These are phyloP conservation scores for Talaromyces sp. DNA, from an alignment of 2,329 filamentous ascomycete genomes.

Conservation along the genomic window DNA sequence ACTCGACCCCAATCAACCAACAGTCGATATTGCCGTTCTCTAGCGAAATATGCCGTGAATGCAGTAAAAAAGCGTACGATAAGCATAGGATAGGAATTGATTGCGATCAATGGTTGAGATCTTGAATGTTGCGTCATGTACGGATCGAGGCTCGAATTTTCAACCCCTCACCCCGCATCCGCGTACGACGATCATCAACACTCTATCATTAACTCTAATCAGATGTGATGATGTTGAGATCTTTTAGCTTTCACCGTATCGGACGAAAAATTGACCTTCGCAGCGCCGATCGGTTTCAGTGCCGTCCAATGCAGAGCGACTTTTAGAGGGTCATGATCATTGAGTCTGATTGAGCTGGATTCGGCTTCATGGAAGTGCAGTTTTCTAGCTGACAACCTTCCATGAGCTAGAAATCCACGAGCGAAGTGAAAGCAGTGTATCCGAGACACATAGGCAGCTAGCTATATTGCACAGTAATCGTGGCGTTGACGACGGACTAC, in stretches of 20 bases:
- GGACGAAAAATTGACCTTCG: too few species aligned
- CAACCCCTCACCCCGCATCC: conserved; percentile 3
- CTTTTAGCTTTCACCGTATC: too few species aligned
- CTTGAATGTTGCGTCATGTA: neutral
- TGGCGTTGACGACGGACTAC: neutral
- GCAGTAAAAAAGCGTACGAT: neutral
- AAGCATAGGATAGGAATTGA: neutral
- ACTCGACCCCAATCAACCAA: neutral
- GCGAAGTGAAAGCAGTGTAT: neutral
- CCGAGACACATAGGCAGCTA: neutral
- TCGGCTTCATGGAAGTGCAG: neutral
- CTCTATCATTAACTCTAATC: neutral
- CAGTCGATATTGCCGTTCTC: neutral
- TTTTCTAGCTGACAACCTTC: neutral
- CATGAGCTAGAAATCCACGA: neutral
- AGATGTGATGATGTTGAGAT: neutral
- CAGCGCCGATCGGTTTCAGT: too few species aligned
- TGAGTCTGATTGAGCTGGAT: neutral
- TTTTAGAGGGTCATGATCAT: neutral
- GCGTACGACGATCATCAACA: neutral
- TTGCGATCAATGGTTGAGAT: neutral
- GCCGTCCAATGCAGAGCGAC: too few species aligned
- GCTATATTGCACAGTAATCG: neutral
- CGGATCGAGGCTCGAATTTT: neutral
- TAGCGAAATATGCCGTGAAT: neutral